These are phyloP conservation scores for Alloteropsis semialata DNA, from an alignment of 176 grass and related monocot genomes.

Conservation along the genomic window DNA sequence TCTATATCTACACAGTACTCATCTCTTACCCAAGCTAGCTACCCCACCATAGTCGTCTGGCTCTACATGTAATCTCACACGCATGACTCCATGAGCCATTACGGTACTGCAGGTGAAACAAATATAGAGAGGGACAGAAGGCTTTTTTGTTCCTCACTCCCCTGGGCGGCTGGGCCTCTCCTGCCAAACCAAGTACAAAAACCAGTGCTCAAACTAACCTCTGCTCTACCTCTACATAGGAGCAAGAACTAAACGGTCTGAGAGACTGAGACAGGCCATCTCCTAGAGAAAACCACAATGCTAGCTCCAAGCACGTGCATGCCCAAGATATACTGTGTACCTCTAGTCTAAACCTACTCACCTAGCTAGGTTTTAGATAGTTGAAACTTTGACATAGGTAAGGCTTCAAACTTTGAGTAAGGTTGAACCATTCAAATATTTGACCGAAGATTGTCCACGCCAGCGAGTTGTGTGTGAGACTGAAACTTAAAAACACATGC, in stretches of 20 bases:
- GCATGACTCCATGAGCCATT: conserved; percentile 9
- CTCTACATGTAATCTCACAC: conserved; percentile 35
- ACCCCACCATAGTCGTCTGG: conserved; percentile 1
- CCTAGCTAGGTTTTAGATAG: not conserved
- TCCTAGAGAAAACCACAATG: conserved; percentile 22
- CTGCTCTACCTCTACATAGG: not conserved
- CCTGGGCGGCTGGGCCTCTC: conserved; percentile 6
- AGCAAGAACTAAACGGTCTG: not conserved
- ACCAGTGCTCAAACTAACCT: not conserved
- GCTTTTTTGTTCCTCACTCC: conserved; percentile 29
- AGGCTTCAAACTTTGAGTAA: conserved; percentile 20
- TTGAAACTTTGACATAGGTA: not conserved
- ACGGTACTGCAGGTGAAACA: conserved; percentile 32
- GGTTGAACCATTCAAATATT: conserved; percentile 30
- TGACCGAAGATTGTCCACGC: conserved; percentile 6
- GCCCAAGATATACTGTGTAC: not conserved
- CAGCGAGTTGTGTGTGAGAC: not conserved
- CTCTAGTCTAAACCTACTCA: not conserved
- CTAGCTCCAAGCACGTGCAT: conserved; percentile 21
- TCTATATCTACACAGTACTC: not conserved
- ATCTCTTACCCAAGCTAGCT: conserved; percentile 1
- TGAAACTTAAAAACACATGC: not conserved
- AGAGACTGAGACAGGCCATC: not conserved
- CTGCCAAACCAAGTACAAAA: conserved; percentile 32
- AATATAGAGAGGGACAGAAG: conserved; percentile 34